Base-by-base conservation (phyloP, 1,284 basidiomycete genomes). In the Austroboletus novae-zelandiae region DNA sequence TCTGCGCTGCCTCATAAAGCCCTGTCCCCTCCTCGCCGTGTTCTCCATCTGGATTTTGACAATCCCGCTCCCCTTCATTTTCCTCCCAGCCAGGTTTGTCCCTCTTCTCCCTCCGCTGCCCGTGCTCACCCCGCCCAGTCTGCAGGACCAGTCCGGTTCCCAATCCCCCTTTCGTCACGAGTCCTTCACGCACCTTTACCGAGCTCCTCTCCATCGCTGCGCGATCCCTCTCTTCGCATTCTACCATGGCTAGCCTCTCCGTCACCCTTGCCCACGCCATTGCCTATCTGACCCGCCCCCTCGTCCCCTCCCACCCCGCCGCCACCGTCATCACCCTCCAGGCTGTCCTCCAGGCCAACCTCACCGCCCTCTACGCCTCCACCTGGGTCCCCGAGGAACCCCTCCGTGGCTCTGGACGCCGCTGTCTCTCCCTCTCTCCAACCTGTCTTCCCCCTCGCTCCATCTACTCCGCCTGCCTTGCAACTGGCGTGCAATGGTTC, bases 351-450 rank as follows among this genome's bases (percentile, higher is more conserved):
- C 81, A 88, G 71, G 76, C 79, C 36, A 86, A 84, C 72, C 76
- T 90, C 60, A 80, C 75, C 23, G 76, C 84, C 39, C 76, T 82
- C 55, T 89, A 80, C 63, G 78, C 81, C 23, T 66, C 82, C 34
- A 77, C 80, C 11, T 90, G 88, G 88, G 70, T 70, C 39, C 75
- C 79, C 7, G 68, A 73, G 17, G 79, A 87, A 46, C 86, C 86
- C 37, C 71, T 81, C 40, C 76, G 77, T 53, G 81, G 84, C 44
- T 85, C 85, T 23, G 81, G 81, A 47, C 83, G 82, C 54, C 85
- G 88, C 59, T 86, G 82, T 72, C 80, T 90, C 58, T 78, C 83
- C 50, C 76, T 90, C 48, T 82, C 86, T 2, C 85, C 86, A n/a
- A 63, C 67, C 53, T 77, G 77, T 56, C 73, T 81, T 4, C 88